These are phyloP conservation scores for Phyllosticta capitalensis DNA, from an alignment of 2,329 filamentous ascomycete species.

Conservation along the genomic window DNA sequence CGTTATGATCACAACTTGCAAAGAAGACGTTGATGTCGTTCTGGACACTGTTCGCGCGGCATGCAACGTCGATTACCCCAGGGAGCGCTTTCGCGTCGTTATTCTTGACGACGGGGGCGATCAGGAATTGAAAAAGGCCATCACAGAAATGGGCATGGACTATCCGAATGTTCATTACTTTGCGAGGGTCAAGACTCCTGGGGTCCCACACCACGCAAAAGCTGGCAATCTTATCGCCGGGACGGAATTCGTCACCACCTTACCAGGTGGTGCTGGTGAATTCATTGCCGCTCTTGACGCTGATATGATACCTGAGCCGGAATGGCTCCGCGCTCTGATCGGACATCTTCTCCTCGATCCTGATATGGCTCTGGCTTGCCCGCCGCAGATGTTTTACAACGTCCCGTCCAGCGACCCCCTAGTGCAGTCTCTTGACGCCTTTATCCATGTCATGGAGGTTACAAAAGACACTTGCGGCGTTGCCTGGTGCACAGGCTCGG, in stretches of 20 bases:
- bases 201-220: slow-evolving; percentile 50
- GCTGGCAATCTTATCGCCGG: slow-evolving; percentile 12
- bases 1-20: slow-evolving; percentile 36
- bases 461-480: slow-evolving; percentile 37
- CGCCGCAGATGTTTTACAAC: slow-evolving; percentile 52
- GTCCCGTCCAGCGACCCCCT: slow-evolving; percentile 50
- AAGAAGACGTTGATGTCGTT: slow-evolving; percentile 34
- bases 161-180: slow-evolving; percentile 36
- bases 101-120: slow-evolving; percentile 34
- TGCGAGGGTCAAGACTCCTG: slow-evolving; percentile 36
- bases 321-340: slow-evolving; percentile 49
- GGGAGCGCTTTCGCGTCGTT: slow-evolving; percentile 28
- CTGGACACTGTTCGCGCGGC: slow-evolving; percentile 32
- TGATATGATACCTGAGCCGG: slow-evolving; percentile 56
- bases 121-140: slow-evolving; percentile 21
- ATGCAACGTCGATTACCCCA: slow-evolving; percentile 32
- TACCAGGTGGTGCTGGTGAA: slow-evolving; percentile 14
- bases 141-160: slow-evolving; percentile 24
- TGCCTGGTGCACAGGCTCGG: slow-evolving; percentile 52
- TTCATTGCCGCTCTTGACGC: slow-evolving; percentile 44
- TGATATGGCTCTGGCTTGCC: slow-evolving; percentile 50
- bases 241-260: slow-evolving; percentile 4
- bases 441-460: slow-evolving; percentile 45
- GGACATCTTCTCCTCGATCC: slow-evolving; percentile 48
- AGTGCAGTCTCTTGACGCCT: slow-evolving; percentile 48